Base-by-base conservation (phyloP, 331 rosid genomes). In the Telfairia occidentalis region DNA sequence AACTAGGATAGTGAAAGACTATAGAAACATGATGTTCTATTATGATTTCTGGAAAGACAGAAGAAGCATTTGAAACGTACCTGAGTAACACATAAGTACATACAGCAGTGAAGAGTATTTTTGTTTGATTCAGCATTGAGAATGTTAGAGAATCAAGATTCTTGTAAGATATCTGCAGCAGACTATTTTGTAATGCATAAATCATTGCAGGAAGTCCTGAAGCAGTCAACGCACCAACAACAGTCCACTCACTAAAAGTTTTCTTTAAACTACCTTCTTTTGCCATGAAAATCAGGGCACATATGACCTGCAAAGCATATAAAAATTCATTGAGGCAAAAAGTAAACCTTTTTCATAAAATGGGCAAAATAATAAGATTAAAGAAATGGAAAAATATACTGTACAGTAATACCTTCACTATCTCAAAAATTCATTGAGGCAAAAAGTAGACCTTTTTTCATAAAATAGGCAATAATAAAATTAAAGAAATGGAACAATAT, bases 161-260 rank as follows among this genome's bases (percentile, higher is more conserved):
- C 89, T 73, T 90, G 88, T 92, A 95, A 73, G 99, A 83, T 78
- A 95, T 92, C 85, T 95, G 99, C 82, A 95, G 84, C 85, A 95
- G 88, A 81, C 97, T 95, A 84, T 92, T 95, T 84, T 92, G 99
- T 78, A 95, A 84, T 38, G 99, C 92, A 77, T 95, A 95, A 46
- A 90, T 95, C 28, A 95, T 96, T 1, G 99, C 99, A 40, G 99
- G 99, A 65, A 92, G 96, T 65, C 92, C 99, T 40, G 97, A 95
- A 55, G 99, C 97, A 76, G 96, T 92, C 82, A 95, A 79, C 1
- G 99, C 97, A 74, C 96, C 92, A 63, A 83, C 72, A 85, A 95
- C 83, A 81, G 88, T 95, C 96, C 99, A 95, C 77, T 90, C 88
- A 18, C 82, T 86, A 84, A 46, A 92, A 32, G 57, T 76, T 78